These are phyloP conservation scores for Gymnopus androsaceus DNA, from an alignment of 1,284 basidiomycete genomes.

Conservation along the genomic window DNA sequence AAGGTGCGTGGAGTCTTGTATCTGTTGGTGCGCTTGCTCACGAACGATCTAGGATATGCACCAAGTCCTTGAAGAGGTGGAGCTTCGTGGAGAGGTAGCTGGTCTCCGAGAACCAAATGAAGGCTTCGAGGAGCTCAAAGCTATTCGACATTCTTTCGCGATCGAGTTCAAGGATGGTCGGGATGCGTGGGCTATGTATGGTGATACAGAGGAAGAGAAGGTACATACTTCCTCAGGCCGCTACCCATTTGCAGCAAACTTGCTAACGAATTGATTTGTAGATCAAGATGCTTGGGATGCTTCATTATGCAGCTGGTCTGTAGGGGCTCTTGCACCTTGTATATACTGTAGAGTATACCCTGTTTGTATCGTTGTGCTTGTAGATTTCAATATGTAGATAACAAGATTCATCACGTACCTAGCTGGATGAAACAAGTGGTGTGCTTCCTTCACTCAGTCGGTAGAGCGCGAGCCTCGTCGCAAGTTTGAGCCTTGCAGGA, in stretches of 20 bases:
- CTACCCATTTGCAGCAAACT: neutral
- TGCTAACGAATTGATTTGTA: slow-evolving; percentile 21
- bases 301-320: slow-evolving; percentile 44
- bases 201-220: slow-evolving; percentile 71
- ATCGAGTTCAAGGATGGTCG: slow-evolving; percentile 57
- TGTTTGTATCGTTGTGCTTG: neutral
- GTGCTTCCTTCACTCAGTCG: slow-evolving; percentile 19
- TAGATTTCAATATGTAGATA: too few relatives aligned
- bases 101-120: slow-evolving; percentile 67
- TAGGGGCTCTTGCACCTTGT: slow-evolving; percentile 18
- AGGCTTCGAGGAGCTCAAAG: slow-evolving; percentile 71
- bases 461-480: slow-evolving; percentile 19
- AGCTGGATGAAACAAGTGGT: too few relatives aligned
- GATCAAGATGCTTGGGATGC: slow-evolving; percentile 45
- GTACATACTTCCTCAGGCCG: slow-evolving; percentile 29
- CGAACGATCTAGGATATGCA: slow-evolving; percentile 43
- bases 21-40: slow-evolving; percentile 7
- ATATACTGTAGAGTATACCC: neutral
- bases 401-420: too few relatives aligned
- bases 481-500: slow-evolving; percentile 18
- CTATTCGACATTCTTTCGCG: slow-evolving; percentile 71
- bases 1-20: slow-evolving; percentile 39
- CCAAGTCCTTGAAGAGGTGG: slow-evolving; percentile 49
- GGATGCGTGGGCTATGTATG: slow-evolving; percentile 59
- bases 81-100: slow-evolving; percentile 46